Evolutionary conservation across 805 yeast genomes (phyloP).

Genomic region (Schizosaccharomyces japonicus): DNA sequence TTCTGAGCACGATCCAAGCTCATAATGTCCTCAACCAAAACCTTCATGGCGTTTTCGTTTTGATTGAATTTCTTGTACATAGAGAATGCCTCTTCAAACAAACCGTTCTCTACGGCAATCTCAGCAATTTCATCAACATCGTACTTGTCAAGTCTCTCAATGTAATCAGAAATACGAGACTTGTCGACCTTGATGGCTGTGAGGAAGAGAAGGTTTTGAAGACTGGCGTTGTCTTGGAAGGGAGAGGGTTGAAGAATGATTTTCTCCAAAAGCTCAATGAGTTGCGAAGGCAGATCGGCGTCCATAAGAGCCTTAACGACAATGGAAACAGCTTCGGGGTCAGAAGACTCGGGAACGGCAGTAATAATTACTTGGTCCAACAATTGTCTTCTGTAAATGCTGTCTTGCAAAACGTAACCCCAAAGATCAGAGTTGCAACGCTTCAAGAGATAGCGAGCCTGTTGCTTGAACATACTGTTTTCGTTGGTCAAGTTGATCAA

Average conservation of each 20-base stretch:
- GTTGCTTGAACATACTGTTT: constrained; percentile 93
- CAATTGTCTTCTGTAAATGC: constrained; percentile 69
- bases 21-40: constrained; percentile 76
- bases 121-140: constrained; percentile 89
- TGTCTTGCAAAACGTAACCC: constrained; percentile 58
- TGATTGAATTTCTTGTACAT: constrained; percentile 68
- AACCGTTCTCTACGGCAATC: constrained; percentile 65
- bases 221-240: constrained; percentile 78
- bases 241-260: constrained; percentile 93
- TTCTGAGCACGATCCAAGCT: constrained; percentile 85
- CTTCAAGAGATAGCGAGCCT: constrained; percentile 79
- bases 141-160: constrained; percentile 72
- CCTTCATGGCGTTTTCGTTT: constrained; percentile 60
- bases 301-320: constrained; percentile 93
- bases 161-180: constrained; percentile 54
- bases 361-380: constrained; percentile 87
- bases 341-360: constrained; percentile 81
- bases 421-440: constrained; percentile 74
- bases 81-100: constrained; percentile 83
- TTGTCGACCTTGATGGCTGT: constrained; percentile 93
- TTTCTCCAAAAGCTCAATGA: constrained; percentile 84
- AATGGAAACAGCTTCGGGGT: constrained; percentile 80
- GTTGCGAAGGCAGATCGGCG: constrained; percentile 73
- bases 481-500: constrained; percentile 81
- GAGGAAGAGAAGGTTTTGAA: constrained; percentile 75